Base-by-base conservation (phyloP, 352 stramenopile genomes). In the Sclerospora graminicola region DNA sequence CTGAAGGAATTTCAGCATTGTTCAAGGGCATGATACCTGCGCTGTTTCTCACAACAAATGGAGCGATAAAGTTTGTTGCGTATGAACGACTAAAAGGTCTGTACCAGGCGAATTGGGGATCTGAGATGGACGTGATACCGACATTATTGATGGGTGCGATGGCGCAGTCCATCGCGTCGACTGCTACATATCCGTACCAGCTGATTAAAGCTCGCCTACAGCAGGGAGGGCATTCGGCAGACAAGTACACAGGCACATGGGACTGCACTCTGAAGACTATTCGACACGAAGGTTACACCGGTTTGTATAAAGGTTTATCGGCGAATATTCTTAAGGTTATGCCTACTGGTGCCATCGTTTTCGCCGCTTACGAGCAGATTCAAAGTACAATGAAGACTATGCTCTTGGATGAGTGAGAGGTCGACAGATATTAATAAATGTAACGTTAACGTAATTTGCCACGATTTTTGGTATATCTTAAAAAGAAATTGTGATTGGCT, bases 141-240 rank as follows among this genome's bases (percentile, higher is more conserved):
- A 83, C 71, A 32, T 52, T 92, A 8, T 51, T 71, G 19, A 90
- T 96, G 55, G 89, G 80, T 20, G 80, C 78, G 1, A 15, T 85
- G n/a, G 68, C 80, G 2, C 75, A 92, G 57, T 76, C 73, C n/a
- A 76, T 92, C 45, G 78, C 80, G 20, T 89, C 77, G 7, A 86
- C 74, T 14, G 78, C 63, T 4, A 97, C 91, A 11, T 98, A 98
- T 63, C 94, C 95, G 14, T 86, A 97, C 42, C 94, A 99, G 66
- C 89, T 98, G 9, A 89, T 98, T 36, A 98, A 98, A 72, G 82
- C 92, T 11, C 71, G 95, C 44, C 57, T 98, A 13, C 95, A 99
- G 52, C 92, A 98, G 57, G 70, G 81, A 81, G 59, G 87, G 24
- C 59, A 64, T 13, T 63, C 56, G 6, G 79, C 79, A 10, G 49